Evolutionary conservation across 305 asterid genomes (phyloP).

Genomic region (Fraxinus greggii): DNA sequence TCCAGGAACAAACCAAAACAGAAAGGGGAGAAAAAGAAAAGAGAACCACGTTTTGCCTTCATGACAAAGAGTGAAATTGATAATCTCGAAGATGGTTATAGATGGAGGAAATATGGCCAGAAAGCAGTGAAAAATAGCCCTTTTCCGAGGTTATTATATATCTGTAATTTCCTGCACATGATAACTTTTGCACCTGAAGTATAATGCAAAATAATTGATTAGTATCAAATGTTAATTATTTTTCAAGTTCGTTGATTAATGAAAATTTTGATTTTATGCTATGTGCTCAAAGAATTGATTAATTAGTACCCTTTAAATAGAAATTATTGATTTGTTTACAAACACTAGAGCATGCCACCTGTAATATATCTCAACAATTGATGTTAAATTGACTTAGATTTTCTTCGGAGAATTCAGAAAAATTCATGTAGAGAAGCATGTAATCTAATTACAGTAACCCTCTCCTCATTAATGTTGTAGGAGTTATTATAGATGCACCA

Average conservation of each 20-base stretch:
- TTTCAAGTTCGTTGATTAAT: not conserved
- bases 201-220: not conserved
- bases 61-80: constrained; percentile 74
- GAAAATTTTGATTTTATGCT: not conserved
- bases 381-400: not conserved
- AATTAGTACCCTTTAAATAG: not conserved
- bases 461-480: constrained; percentile 26
- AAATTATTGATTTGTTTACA: not conserved
- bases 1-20: constrained; percentile 41
- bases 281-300: not conserved
- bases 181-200: not conserved
- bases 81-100: constrained; percentile 78
- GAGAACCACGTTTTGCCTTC: constrained; percentile 59
- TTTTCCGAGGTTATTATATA: constrained; percentile 53
- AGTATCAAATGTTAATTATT: not conserved
- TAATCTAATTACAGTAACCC: not conserved
- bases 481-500: constrained; percentile 77
- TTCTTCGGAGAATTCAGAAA: not conserved
- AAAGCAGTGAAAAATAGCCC: constrained; percentile 75
- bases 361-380: not conserved
- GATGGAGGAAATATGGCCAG: constrained; percentile 88
- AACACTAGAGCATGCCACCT: not conserved
- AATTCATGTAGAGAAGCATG: not conserved
- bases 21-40: constrained; percentile 57
- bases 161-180: not conserved